A percentile compares a stretch with the other conserved stretches of the same genome.
Evolutionary conservation across 2,329 filamentous ascomycete species (phyloP).

Genomic region (Fusarium drepaniforme): DNA sequence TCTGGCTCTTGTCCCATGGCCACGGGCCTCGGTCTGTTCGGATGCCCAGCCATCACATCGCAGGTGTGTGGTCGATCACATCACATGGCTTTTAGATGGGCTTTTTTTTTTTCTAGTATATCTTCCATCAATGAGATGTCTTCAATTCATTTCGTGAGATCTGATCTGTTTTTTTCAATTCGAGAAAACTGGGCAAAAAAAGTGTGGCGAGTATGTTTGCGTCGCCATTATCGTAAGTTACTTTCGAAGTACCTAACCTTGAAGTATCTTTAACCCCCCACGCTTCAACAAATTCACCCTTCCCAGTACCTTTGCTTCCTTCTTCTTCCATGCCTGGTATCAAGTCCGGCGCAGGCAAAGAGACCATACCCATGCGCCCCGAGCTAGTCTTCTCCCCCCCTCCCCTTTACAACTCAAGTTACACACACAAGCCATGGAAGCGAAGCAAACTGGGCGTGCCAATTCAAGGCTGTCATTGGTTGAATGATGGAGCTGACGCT

Average conservation of each 20-base stretch:
- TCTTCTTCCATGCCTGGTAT: background rate
- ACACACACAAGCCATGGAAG: slow-evolving; percentile 23
- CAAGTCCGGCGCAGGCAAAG: background rate
- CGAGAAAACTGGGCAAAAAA: background rate
- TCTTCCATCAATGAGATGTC: slow-evolving; percentile 12
- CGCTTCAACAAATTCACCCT: slow-evolving; percentile 6
- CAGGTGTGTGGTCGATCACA: slow-evolving; percentile 15
- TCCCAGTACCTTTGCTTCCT: background rate
- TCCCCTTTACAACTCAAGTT: slow-evolving; percentile 20
- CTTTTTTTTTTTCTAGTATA: background rate
- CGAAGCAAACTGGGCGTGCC: slow-evolving; percentile 17
- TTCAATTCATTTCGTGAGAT: background rate
- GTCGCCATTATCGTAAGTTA: slow-evolving; percentile 20
- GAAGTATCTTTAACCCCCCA: slow-evolving; percentile 16
- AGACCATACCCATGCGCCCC: background rate
- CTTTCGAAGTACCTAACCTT: background rate
- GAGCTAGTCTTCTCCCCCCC: slow-evolving; percentile 1
- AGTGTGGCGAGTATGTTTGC: slow-evolving; percentile 3
- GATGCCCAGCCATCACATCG: slow-evolving; percentile 9
- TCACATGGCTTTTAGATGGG: slow-evolving; percentile 8
- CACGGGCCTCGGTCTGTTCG: slow-evolving; percentile 1
- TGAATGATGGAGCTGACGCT: background rate
- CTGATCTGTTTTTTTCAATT: background rate
- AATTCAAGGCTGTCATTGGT: slow-evolving; percentile 38
- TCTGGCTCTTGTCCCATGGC: background rate